Evolutionary conservation across 179 eudicot species (phyloP), one percentile per base, ranked within the genome.

Genomic region (Gypsophila paniculata): DNA sequence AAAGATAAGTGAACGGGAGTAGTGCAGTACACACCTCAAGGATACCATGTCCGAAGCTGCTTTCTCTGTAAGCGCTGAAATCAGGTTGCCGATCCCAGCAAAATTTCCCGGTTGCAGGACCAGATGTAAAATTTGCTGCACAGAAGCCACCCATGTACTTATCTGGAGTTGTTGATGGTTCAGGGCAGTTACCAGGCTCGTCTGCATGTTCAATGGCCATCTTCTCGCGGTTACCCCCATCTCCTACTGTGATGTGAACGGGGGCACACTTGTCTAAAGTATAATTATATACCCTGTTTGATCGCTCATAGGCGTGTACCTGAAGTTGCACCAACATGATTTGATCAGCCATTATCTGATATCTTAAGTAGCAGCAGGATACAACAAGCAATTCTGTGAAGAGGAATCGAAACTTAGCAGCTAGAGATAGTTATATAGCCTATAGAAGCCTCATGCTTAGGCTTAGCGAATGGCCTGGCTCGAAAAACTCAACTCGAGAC

Each of bases 31-130:
- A 73, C 78, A 93, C 97, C 97, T 94, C 97, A 39, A 94, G 87
- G 51, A 94, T 90, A 36, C 97, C 96, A 75, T 90, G 97, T 66
- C 99, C 99, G 69, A 94, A 94, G 89, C 99, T 94, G 68, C 86
- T 86, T 82, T 94, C 99, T 76, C 99, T 87, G 74, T 81, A 89
- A 15, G 99, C 99, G 55, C 99, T 94, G 73, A 70, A 94, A 71
- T 91, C 97, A 64, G 99, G 99, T 74, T 91, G 97, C 53, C 75
- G 85, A 74, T 91, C 97, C 99, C 99, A 91, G 74, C 99, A 94
- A 74, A 91, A 94, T 62, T 89, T 89, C 8, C 96, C 99, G 4
- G 91, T 86, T 21, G 96, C 96, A 60, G 98, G 98, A 73, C 98
- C 96, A 80, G 88, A 73, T 25, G 97, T 89, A 68, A 91, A 94